Conservation (phyloP, 1,139 yeast genomes). For the Geotrichum restrictum region DNA sequence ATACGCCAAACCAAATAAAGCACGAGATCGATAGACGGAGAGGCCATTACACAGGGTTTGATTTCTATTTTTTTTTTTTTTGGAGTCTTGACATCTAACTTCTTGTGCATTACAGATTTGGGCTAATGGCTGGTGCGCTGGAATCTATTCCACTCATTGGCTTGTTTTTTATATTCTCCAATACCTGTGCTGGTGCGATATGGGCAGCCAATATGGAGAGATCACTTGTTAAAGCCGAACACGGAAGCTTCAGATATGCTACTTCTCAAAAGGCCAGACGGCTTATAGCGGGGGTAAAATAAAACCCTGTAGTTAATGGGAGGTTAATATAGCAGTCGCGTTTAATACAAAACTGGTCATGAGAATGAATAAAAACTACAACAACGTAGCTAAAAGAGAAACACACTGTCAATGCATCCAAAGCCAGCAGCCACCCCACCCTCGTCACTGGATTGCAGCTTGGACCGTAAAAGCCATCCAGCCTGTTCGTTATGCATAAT, state of each 20-base stretch:
- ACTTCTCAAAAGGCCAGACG: slow-evolving; percentile 16
- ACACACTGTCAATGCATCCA: slow-evolving; percentile 85
- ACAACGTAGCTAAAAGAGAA: slow-evolving; percentile 32
- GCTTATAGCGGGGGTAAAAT: slow-evolving; percentile 14
- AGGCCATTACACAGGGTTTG: slow-evolving; percentile 37
- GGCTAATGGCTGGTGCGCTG: slow-evolving; percentile 53
- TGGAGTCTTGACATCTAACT: background rate
- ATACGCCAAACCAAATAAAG: slow-evolving; percentile 42
- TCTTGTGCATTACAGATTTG: slow-evolving; percentile 41
- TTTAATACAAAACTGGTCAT: background rate
- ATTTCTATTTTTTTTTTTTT: background rate
- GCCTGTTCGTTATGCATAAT: slow-evolving; percentile 56
- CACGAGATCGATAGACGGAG: slow-evolving; percentile 34
- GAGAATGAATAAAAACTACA: background rate
- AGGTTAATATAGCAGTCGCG: background rate
- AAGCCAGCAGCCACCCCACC: slow-evolving; percentile 99
- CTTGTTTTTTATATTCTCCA: slow-evolving; percentile 60
- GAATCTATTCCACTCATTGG: slow-evolving; percentile 62
- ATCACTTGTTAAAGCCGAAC: slow-evolving; percentile 1
- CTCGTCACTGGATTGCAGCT: slow-evolving; percentile 80
- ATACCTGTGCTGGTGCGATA: slow-evolving; percentile 66
- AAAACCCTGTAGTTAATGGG: background rate
- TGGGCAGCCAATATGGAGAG: slow-evolving; percentile 50
- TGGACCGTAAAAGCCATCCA: slow-evolving; percentile 86
- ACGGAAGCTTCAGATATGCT: slow-evolving; percentile 19